Evolutionary conservation across 169 alveolate species (phyloP).

Genomic region (Babesia ovis): DNA sequence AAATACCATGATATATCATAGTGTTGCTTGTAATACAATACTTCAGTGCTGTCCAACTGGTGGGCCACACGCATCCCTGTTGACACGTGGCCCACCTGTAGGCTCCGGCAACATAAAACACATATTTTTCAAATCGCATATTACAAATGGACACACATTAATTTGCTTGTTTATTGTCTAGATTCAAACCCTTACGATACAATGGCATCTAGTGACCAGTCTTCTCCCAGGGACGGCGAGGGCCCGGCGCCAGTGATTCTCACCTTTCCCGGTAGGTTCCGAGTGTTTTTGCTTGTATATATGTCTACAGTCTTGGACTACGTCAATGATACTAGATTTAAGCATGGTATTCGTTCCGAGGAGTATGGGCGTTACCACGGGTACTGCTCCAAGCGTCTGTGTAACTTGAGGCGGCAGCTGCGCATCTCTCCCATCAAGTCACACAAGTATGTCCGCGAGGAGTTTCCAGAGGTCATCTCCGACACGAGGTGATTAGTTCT

Average conservation of each 20-base stretch:
- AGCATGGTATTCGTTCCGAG: conserved; percentile 62
- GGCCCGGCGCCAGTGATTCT: not conserved
- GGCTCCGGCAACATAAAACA: too few relatives aligned
- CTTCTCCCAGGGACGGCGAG: not conserved
- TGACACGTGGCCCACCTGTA: too few relatives aligned
- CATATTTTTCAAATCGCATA: too few relatives aligned
- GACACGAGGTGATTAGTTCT: conserved; percentile 45
- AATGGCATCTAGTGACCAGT: not conserved
- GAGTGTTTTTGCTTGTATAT: not conserved
- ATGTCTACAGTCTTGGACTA: conserved; percentile 51
- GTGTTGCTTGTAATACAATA: too few relatives aligned
- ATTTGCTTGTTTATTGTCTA: too few relatives aligned
- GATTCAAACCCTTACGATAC: too few relatives aligned
- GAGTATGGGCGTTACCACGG: conserved; percentile 62
- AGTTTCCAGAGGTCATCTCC: conserved; percentile 39
- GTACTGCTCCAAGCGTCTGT: conserved; percentile 56
- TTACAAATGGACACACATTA: too few relatives aligned
- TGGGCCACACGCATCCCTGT: too few relatives aligned
- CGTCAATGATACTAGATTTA: conserved; percentile 50
- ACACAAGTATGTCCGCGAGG: conserved; percentile 46
- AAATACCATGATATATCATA: too few relatives aligned
- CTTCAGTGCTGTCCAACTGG: too few relatives aligned
- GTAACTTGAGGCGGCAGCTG: conserved; percentile 52
- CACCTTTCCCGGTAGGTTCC: conserved; percentile 43
- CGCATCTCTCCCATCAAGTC: conserved; percentile 9